These are phyloP conservation scores for Penicillium sp. DNA, from an alignment of 2,329 filamentous ascomycete species.

Conservation along the genomic window DNA sequence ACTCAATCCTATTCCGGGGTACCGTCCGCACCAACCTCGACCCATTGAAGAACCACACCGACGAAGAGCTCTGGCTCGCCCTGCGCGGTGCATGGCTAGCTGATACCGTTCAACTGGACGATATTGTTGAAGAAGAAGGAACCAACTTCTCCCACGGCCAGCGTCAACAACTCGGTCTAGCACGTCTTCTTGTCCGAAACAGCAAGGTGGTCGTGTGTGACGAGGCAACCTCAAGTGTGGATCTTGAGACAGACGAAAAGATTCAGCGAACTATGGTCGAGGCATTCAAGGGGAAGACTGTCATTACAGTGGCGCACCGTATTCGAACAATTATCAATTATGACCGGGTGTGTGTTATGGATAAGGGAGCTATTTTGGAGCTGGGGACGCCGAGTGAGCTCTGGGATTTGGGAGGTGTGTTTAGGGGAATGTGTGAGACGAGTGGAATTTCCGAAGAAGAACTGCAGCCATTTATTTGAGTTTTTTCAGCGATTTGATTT, in stretches of 20 bases:
- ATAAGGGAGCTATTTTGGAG: neutral
- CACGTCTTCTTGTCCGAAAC: conserved; percentile 1
- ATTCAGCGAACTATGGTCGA: conserved; percentile 2
- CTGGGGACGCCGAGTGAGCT: conserved; percentile 1
- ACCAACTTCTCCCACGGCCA: conserved; percentile 6
- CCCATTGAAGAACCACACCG: conserved; percentile 69
- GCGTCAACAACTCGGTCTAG: conserved; percentile 1
- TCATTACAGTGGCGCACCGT: conserved; percentile 5
- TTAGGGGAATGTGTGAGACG: neutral
- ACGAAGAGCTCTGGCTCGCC: conserved; percentile 68
- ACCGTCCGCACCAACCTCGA: conserved; percentile 76
- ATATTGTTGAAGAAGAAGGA: neutral
- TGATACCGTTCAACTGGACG: neutral
- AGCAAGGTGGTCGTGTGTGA: conserved; percentile 3
- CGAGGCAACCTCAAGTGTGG: conserved; percentile 5
- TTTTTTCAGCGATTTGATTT: neutral
- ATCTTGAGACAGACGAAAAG: conserved; percentile 2
- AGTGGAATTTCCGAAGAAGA: neutral
- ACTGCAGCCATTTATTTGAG: neutral
- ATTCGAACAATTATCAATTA: conserved; percentile 5
- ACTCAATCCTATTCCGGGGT: conserved; percentile 78
- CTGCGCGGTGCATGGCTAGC: conserved; percentile 69
- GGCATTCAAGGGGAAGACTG: neutral
- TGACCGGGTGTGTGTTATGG: conserved; percentile 5
- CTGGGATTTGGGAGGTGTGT: neutral